These are phyloP conservation scores for Exobasidium rhododendri DNA, from an alignment of 1,284 basidiomycete genomes.

Conservation along the genomic window DNA sequence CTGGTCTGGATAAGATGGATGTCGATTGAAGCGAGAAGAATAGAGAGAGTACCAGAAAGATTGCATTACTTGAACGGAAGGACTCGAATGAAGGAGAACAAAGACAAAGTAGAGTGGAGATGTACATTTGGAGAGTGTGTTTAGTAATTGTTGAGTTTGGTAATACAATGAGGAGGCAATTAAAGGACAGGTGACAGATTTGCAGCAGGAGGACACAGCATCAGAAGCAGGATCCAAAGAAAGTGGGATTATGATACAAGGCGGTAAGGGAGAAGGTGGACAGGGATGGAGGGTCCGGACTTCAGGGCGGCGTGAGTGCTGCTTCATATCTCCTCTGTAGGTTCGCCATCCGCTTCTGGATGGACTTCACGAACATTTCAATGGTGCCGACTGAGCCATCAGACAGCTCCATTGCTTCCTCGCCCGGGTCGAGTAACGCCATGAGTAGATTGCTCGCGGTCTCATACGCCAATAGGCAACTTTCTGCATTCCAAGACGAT, in stretches of 20 bases:
- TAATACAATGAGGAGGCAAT: too few relatives aligned
- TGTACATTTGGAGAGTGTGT: too few relatives aligned
- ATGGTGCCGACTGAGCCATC: slow-evolving; percentile 41
- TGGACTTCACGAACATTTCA: slow-evolving; percentile 49
- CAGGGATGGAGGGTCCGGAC: not conserved
- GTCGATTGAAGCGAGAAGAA: not conserved
- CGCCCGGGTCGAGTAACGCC: slow-evolving; percentile 80
- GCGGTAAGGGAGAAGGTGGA: not conserved
- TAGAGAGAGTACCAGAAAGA: too few relatives aligned
- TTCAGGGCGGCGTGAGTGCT: not conserved
- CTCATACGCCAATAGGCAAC: slow-evolving; percentile 87
- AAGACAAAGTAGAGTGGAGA: too few relatives aligned
- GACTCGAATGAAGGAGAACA: too few relatives aligned
- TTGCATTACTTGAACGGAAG: too few relatives aligned
- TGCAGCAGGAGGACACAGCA: too few relatives aligned
- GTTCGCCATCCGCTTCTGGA: slow-evolving; percentile 38
- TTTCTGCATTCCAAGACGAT: slow-evolving; percentile 13
- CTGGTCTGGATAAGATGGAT: not conserved
- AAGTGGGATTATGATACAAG: not conserved
- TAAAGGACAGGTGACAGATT: too few relatives aligned
- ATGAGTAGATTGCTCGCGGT: slow-evolving; percentile 88
- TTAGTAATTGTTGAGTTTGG: too few relatives aligned
- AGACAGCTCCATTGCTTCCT: slow-evolving; percentile 63
- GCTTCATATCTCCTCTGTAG: slow-evolving; percentile 23
- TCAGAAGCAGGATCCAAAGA: not conserved